Evolutionary conservation across 768 basidiomycete genomes (phyloP).

Genomic region (Suillus americanus): DNA sequence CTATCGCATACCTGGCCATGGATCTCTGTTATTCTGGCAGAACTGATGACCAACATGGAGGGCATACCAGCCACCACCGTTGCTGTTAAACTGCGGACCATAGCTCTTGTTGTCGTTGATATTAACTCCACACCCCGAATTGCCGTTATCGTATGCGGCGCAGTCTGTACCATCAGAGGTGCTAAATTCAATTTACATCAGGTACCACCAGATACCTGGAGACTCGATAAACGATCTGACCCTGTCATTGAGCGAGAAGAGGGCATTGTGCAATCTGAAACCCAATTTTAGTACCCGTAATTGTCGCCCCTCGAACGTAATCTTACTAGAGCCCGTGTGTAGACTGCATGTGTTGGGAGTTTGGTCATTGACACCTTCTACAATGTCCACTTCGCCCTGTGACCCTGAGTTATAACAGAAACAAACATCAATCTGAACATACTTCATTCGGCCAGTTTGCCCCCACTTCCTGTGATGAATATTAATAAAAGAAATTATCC

Average conservation of each 20-base stretch:
- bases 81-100: conserved; percentile 35
- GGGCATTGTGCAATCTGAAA: conserved; percentile 32
- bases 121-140: conserved; percentile 34
- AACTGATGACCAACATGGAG: neutral
- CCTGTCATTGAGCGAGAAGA: conserved; percentile 30
- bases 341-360: conserved; percentile 31
- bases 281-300: neutral
- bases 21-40: neutral
- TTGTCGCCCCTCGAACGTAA: neutral
- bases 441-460: conserved; percentile 18
- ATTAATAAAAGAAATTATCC: neutral
- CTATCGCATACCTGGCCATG: conserved; percentile 35
- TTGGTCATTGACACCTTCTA: conserved; percentile 34
- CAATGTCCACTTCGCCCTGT: conserved; percentile 33
- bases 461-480: conserved; percentile 25
- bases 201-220: neutral
- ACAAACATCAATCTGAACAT: neutral
- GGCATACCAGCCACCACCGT: conserved; percentile 38
- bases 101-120: conserved; percentile 28
- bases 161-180: conserved; percentile 22
- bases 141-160: conserved; percentile 20
- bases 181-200: conserved; percentile 13
- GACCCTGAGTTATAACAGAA: neutral
- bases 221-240: conserved; percentile 14
- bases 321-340: conserved; percentile 21